Percentiles rank a stretch among this genome's conserved stretches.
Conservation (phyloP, 176 grass and related monocot species). For the Triticum aestivum region DNA sequence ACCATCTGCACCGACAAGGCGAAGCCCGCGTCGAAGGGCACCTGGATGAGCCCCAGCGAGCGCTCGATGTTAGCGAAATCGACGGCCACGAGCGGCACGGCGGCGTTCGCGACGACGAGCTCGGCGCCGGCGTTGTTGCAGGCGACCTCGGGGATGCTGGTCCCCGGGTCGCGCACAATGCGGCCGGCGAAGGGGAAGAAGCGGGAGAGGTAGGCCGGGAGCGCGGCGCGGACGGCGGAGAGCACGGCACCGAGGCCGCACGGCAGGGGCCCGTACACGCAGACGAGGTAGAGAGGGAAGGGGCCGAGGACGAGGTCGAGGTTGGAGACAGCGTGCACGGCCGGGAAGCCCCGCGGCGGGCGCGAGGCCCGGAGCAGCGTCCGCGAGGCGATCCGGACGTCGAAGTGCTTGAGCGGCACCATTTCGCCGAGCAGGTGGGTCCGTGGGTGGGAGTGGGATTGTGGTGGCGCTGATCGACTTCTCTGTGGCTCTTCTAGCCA, state of each 20-base stretch:
- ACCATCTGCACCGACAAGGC: conserved; percentile 64
- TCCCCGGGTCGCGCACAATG: conserved; percentile 23
- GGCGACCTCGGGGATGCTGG: conserved; percentile 29
- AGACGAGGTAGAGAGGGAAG: conserved; percentile 44
- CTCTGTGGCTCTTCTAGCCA: neutral
- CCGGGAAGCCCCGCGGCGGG: conserved; percentile 22
- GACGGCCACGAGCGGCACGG: conserved; percentile 38
- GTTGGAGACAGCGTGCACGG: conserved; percentile 53
- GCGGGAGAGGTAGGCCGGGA: conserved; percentile 47
- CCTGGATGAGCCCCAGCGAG: conserved; percentile 45
- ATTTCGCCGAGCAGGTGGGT: neutral
- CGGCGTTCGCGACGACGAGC: conserved; percentile 63
- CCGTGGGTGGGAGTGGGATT: neutral
- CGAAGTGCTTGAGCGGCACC: neutral
- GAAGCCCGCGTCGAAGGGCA: conserved; percentile 45
- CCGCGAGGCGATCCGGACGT: conserved; percentile 28
- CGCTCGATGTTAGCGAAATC: conserved; percentile 40
- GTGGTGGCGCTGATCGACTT: neutral
- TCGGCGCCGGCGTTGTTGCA: conserved; percentile 73
- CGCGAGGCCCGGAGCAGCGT: conserved; percentile 37
- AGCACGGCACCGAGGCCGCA: conserved; percentile 27
- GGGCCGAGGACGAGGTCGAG: conserved; percentile 53
- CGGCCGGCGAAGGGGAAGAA: conserved; percentile 55
- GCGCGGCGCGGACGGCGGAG: conserved; percentile 16
- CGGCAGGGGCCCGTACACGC: conserved; percentile 32